These are phyloP conservation scores for Thelephora ganbajun DNA, from an alignment of 768 basidiomycete genomes.

Conservation along the genomic window DNA sequence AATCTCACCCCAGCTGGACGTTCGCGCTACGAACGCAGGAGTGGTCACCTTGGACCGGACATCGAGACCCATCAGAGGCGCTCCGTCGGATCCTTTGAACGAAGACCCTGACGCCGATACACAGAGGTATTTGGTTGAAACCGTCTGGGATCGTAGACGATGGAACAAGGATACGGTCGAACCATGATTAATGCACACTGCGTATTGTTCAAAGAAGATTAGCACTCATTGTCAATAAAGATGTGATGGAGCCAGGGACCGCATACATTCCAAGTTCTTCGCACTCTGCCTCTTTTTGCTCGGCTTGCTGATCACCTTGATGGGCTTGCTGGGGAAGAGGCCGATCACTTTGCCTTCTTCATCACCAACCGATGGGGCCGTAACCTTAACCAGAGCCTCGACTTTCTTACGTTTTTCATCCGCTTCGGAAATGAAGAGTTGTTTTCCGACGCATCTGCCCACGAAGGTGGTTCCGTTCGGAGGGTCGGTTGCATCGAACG, in stretches of 20 bases:
- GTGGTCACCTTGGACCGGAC: slow-evolving; percentile 56
- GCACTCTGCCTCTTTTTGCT: slow-evolving; percentile 93
- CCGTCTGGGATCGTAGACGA: slow-evolving; percentile 88
- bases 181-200: slow-evolving; percentile 92
- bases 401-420: slow-evolving; percentile 95
- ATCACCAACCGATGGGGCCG: slow-evolving; percentile 65
- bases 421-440: slow-evolving; percentile 88
- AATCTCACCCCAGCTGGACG: slow-evolving; percentile 79
- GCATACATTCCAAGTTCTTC: slow-evolving; percentile 85
- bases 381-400: slow-evolving; percentile 83
- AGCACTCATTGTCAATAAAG: slow-evolving; percentile 7
- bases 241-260: slow-evolving; percentile 1
- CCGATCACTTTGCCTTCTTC: slow-evolving; percentile 78
- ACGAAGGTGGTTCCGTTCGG: slow-evolving; percentile 79
- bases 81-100: slow-evolving; percentile 88
- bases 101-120: slow-evolving; percentile 88
- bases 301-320: slow-evolving; percentile 97
- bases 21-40: slow-evolving; percentile 81
- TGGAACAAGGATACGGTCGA: slow-evolving; percentile 94
- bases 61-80: slow-evolving; percentile 69
- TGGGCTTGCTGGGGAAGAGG: slow-evolving; percentile 83
- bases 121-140: slow-evolving; percentile 91
- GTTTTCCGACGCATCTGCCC: slow-evolving; percentile 87
- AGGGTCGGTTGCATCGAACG: slow-evolving; percentile 68
- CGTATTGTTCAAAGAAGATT: slow-evolving; percentile 3